Evolutionary conservation across 1,284 basidiomycete genomes (phyloP), one percentile per base, ranked within the genome.

Genomic region (Paramarasmius palmivorus): DNA sequence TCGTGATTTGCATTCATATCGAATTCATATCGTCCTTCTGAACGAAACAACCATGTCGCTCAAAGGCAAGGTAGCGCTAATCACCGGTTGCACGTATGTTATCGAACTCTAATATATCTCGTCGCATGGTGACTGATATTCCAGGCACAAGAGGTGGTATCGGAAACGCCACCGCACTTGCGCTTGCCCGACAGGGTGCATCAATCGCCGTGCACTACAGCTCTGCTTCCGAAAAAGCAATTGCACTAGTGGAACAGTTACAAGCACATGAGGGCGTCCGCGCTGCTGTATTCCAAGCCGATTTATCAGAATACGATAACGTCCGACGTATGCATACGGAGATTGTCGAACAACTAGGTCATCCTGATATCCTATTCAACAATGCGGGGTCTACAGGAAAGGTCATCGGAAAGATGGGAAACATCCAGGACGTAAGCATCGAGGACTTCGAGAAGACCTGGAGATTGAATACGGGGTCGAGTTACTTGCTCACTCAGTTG

Each of bases 181-280:
- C 69, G 12, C 68, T 83, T 17, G 80, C 77, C 1, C 60, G 65
- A 1, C 71, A 65, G 15, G 80, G 80, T 2, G 76, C 77, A 54
- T 73, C 72, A 23, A 76, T 82, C 58, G 81, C 81, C 6, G 71
- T 82, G 17, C 80, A 82, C 62, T 80, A 79, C 63, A 68, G 73
- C 51, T 65, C 73, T 1, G 66, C 73, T 6, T 57, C 63, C 35
- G 65, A 59, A 1, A 66, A 68, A 49, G 73, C 70, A 0, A 63
- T 69, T 1, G 65, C 65, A 4, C 69, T 82, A 14, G 72, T 76
- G n/a, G 36, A 60, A 2, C 67, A 76, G 45, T 59, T 82, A 1
- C 55, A 59, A 35, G 26, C 25, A 17, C 58, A 69, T 8, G 59
- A 59, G 0, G 70, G 66, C 23, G 70, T 78, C 6, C 68, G 66